Evolutionary conservation across 129 eudicot species (phyloP).

Genomic region (Heracleum sosnowskyi): DNA sequence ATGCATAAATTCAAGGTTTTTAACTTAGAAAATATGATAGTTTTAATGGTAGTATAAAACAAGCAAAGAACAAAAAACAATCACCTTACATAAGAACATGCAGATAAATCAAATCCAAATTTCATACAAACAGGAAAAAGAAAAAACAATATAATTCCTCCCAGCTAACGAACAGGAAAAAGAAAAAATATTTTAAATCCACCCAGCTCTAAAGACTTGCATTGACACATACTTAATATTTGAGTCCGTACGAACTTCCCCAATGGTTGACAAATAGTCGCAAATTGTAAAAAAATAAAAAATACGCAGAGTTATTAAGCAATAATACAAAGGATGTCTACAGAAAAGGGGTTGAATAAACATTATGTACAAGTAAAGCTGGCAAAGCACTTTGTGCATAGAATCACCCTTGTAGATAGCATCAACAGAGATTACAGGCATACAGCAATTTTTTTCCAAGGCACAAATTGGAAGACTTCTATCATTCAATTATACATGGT

Average conservation of each 20-base stretch:
- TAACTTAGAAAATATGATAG: background rate
- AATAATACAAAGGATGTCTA: no score
- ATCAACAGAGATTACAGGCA: no score
- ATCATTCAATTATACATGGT: no score
- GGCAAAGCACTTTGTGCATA: no score
- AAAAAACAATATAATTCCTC: background rate
- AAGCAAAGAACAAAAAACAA: background rate
- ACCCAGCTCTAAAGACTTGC: background rate
- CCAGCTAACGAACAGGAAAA: background rate
- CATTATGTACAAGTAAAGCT: no score
- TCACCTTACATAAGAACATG: background rate
- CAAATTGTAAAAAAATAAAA: background rate
- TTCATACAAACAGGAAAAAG: background rate
- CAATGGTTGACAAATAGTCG: background rate
- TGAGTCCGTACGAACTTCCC: background rate
- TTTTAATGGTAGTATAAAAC: background rate
- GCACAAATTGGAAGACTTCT: no score
- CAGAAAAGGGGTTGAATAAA: no score
- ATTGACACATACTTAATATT: background rate
- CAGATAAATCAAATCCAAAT: background rate
- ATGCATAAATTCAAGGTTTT: background rate
- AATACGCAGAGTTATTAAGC: no score
- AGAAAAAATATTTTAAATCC: background rate
- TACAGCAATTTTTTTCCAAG: no score
- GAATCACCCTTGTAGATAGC: no score